Conservation (phyloP, 331 rosid species). For the Dryas integrifolia region DNA sequence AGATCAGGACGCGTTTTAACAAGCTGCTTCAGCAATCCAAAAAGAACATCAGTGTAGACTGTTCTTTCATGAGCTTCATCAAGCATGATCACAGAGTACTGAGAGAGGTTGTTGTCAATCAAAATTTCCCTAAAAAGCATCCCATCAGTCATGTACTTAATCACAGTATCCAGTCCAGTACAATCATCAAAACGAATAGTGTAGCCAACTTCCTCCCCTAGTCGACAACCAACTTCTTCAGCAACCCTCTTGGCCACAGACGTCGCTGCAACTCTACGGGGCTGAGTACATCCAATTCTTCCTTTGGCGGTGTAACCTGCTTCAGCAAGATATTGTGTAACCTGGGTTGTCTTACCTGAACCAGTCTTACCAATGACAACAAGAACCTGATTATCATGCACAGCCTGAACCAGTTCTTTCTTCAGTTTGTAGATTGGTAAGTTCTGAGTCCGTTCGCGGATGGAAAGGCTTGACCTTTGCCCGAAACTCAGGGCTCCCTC, state of each 20-base stretch:
- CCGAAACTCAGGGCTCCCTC: constrained; percentile 75
- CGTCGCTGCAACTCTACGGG: constrained; percentile 94
- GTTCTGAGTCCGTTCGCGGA: constrained; percentile 75
- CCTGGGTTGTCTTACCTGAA: constrained; percentile 93
- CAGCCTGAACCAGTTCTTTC: constrained; percentile 81
- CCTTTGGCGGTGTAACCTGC: constrained; percentile 80
- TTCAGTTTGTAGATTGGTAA: constrained; percentile 75
- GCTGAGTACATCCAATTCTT: constrained; percentile 92
- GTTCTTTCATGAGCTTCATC: constrained; percentile 97
- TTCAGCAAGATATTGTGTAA: constrained; percentile 93
- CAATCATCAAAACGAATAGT: constrained; percentile 91
- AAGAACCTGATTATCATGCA: constrained; percentile 74
- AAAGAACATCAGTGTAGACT: constrained; percentile 79
- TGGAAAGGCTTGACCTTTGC: constrained; percentile 80
- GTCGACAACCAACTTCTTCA: constrained; percentile 87
- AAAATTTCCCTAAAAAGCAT: constrained; percentile 83
- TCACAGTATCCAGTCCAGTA: constrained; percentile 80
- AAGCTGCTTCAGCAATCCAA: constrained; percentile 82
- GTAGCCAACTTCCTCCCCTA: constrained; percentile 94
- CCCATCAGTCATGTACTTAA: constrained; percentile 95
- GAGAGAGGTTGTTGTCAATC: constrained; percentile 72
- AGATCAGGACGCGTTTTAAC: constrained; percentile 72
- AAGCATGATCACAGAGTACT: constrained; percentile 84
- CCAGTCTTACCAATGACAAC: constrained; percentile 97
- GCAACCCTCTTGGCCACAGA: constrained; percentile 97